A percentile compares a stretch with the other conserved stretches of the same genome.
Evolutionary conservation across 2,329 filamentous ascomycete genomes (phyloP).

Genomic region (Colletotrichum sp.): DNA sequence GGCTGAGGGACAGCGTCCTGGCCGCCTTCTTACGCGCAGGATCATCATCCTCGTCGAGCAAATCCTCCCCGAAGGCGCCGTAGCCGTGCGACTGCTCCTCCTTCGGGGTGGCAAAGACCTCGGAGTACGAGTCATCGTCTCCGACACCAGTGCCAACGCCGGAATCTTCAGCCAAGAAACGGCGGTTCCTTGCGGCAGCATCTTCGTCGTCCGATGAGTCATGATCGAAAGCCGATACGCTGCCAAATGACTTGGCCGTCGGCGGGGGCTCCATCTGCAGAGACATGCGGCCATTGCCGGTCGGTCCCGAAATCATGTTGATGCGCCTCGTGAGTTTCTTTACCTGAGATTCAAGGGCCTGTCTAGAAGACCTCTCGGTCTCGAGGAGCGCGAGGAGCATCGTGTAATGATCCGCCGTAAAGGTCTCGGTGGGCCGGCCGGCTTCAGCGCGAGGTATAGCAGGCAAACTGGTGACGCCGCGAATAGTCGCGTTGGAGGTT

Average conservation of each 20-base stretch:
- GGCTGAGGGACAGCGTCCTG: conserved; percentile 68
- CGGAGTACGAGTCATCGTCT: conserved; percentile 49
- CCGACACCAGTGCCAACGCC: conserved; percentile 37
- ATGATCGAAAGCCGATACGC: conserved; percentile 46
- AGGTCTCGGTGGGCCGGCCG: conserved; percentile 22
- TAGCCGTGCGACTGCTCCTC: conserved; percentile 45
- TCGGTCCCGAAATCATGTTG: conserved; percentile 43
- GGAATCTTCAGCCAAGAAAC: conserved; percentile 33
- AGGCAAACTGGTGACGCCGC: conserved; percentile 51
- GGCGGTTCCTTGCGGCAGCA: conserved; percentile 20
- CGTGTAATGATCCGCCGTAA: conserved; percentile 53
- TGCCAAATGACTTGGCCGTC: conserved; percentile 39
- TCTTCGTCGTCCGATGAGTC: conserved; percentile 43
- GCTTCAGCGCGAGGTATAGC: conserved; percentile 37
- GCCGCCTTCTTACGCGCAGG: conserved; percentile 57
- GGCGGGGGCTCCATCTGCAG: conserved; percentile 33
- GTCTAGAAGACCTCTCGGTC: conserved; percentile 60
- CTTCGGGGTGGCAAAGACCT: conserved; percentile 57
- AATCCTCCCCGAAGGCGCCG: conserved; percentile 47
- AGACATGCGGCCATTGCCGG: conserved; percentile 14
- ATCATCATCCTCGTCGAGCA: conserved; percentile 41
- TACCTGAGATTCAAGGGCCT: conserved; percentile 62
- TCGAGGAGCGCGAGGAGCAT: conserved; percentile 58
- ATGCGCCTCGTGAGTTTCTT: conserved; percentile 56
- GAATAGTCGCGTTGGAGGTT: conserved; percentile 52